These are phyloP conservation scores for Alternaria arbusti DNA, from an alignment of 2,329 filamentous ascomycete genomes.

Conservation along the genomic window DNA sequence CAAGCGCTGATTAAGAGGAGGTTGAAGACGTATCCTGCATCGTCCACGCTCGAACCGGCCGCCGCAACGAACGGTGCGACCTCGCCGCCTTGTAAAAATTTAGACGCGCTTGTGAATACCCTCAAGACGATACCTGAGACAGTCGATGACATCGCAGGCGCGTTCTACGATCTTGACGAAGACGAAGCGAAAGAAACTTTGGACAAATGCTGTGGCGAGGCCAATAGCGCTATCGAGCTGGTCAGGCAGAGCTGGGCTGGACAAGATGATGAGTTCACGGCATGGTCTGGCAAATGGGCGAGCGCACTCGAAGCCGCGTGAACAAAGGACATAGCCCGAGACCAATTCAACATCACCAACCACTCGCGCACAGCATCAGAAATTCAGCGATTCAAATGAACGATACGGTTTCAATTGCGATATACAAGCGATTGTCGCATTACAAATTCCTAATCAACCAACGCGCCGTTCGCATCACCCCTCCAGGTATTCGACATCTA, in stretches of 20 bases:
- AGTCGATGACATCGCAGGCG: conserved; percentile 72
- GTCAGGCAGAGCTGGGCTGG: conserved; percentile 68
- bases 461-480: neutral
- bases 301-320: conserved; percentile 50
- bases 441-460: neutral
- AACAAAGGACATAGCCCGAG: neutral
- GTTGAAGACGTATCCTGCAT: conserved; percentile 61
- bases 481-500: conserved; percentile 11
- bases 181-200: conserved; percentile 65
- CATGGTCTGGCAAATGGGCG: conserved; percentile 71
- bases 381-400: neutral
- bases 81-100: conserved; percentile 28
- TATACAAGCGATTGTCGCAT: neutral
- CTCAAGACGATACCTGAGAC: conserved; percentile 68
- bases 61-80: conserved; percentile 9
- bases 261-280: conserved; percentile 75
- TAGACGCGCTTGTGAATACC: conserved; percentile 63
- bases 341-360: neutral
- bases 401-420: neutral
- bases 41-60: conserved; percentile 14
- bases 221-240: conserved; percentile 62
- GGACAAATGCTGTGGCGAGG: conserved; percentile 66
- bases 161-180: conserved; percentile 74
- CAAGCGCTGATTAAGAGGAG: conserved; percentile 73
- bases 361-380: neutral